phyloP scores from a whole-genome alignment of 495 filamentous ascomycete species.

The Eremomyces bilateralis region DNA sequence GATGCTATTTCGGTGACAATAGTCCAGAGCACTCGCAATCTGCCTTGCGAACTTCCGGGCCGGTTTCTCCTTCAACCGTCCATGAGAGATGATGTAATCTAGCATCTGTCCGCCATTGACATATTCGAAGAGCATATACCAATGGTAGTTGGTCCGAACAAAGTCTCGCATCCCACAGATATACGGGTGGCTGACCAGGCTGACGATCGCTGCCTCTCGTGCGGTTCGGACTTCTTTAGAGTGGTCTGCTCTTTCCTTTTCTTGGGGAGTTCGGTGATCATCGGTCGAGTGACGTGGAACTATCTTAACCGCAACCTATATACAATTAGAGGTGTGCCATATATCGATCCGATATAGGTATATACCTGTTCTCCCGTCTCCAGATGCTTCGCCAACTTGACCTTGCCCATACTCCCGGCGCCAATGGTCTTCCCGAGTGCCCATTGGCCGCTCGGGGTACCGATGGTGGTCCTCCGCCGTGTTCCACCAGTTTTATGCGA shows the following conservation, averaged over 20 bases:
- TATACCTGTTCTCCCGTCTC: constrained; percentile 41
- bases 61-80: constrained; percentile 93
- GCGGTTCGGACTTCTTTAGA: constrained; percentile 96
- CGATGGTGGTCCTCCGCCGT: constrained; percentile 65
- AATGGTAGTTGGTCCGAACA: constrained; percentile 87
- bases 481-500: constrained; percentile 22
- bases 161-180: constrained; percentile 95
- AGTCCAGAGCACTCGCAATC: constrained; percentile 95
- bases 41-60: constrained; percentile 94
- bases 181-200: constrained; percentile 82
- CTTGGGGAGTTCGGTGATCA: constrained; percentile 58
- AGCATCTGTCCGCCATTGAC: constrained; percentile 99
- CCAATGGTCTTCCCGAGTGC: constrained; percentile 92
- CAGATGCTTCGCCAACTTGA: constrained; percentile 72
- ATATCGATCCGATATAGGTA: constrained; percentile 1
- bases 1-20: constrained; percentile 97
- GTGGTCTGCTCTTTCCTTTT: constrained; percentile 70
- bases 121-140: constrained; percentile 99
- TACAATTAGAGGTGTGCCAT: background rate
- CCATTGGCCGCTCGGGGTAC: constrained; percentile 70
- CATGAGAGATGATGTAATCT: constrained; percentile 98
- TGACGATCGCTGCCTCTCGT: constrained; percentile 91
- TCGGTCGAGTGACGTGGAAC: constrained; percentile 78
- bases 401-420: constrained; percentile 96
- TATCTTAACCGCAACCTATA: constrained; percentile 91